Evolutionary conservation across 495 filamentous ascomycete species (phyloP), one percentile per base, ranked within the genome.

Genomic region (Amphirosellinia nigrospora): DNA sequence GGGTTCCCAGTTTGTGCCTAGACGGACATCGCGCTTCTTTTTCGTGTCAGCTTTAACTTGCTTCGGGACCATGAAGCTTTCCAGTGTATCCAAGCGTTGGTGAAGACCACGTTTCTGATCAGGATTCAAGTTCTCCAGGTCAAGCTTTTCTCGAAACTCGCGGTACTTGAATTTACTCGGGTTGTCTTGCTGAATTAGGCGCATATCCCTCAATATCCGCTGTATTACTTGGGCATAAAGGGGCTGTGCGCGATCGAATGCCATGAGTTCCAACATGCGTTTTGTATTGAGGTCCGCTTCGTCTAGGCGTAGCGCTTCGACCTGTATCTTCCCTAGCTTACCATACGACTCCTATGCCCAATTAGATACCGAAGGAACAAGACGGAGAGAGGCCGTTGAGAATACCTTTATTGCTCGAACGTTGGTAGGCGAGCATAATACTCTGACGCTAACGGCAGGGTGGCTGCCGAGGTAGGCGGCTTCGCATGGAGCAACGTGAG

Each of bases 251-350:
- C 78, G 78, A 10, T 83, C 78, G 9, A 91, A 85, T 1, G 88
- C 88, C 91, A 93, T 92, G 5, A 94, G 84, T 50, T 88, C 86
- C 41, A 90, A 74, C 87, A 92, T 91, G 5, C 87, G 83, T 64
- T 85, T 84, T 0, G 87, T 87, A 71, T 89, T 90, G 1, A 94
- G 83, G 55, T 92, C 79, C 0, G 77, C 76, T 62, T 90, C 79
- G 34, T 87, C 82, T 34, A 94, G 83, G 4, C 85, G 78, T 28
- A 92, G 76, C 4, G 87, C 82, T 52, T 83, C 80, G 1, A 91
- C 84, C 0, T 69, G 67, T 30, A 90, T 77, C 16, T 84, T 82
- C 2, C 23, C 50, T 38, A 86, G 79, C 4, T 69, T 41, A 0
- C 70, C 50, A 63, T 85, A 87, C 4, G 83, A 76, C 1, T 50